Percentiles rank a stretch among this genome's conserved stretches.
Evolutionary conservation across 495 filamentous ascomycete genomes (phyloP).

Genomic region (Penicillium subrubescens): DNA sequence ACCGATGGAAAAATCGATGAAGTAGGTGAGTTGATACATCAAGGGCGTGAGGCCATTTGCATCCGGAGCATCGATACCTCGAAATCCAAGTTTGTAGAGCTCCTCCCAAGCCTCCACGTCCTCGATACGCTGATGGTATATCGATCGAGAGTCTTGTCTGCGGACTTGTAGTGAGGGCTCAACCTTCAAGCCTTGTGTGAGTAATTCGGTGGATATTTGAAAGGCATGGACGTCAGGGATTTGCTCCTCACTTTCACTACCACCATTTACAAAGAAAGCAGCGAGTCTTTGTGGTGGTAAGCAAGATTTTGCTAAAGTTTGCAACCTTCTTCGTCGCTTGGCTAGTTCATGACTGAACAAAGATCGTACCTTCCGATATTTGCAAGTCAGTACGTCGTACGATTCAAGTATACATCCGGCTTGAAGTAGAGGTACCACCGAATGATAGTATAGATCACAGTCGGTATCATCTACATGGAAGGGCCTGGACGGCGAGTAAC

Average conservation of each 20-base stretch:
- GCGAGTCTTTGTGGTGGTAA: neutral
- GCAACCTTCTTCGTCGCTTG: neutral
- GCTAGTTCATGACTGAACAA: neutral
- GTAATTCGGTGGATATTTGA: too few relatives aligned
- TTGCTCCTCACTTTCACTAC: neutral
- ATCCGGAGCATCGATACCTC: neutral
- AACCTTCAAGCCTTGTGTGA: neutral
- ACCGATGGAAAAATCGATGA: neutral
- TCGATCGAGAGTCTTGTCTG: neutral
- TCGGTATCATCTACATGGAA: neutral
- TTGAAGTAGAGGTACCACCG: neutral
- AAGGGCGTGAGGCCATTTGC: neutral
- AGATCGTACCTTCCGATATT: neutral
- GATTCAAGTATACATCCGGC: neutral
- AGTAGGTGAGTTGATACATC: neutral
- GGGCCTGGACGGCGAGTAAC: neutral
- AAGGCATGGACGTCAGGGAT: neutral
- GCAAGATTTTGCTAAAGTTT: neutral
- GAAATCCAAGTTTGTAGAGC: neutral
- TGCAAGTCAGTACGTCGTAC: neutral
- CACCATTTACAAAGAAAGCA: neutral
- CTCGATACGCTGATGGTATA: neutral
- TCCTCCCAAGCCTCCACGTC: neutral
- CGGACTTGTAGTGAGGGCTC: neutral
- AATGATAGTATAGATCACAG: neutral